Evolutionary conservation across 2,329 filamentous ascomycete species (phyloP).

Genomic region (Cladorrhinum sp.): DNA sequence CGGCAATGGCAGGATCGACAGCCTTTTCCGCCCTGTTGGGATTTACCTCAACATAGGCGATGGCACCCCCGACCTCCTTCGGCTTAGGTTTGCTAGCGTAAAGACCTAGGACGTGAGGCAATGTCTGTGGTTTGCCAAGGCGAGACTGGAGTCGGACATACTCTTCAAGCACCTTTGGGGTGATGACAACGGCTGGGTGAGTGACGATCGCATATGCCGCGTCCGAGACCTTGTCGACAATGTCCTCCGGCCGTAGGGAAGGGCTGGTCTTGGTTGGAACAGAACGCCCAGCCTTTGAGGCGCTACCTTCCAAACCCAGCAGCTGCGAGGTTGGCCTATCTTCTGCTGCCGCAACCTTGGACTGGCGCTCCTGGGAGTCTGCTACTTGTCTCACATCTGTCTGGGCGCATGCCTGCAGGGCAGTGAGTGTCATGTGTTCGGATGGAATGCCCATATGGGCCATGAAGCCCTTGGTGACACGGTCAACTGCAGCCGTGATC

Average conservation of each 20-base stretch:
- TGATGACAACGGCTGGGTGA: conserved; percentile 77
- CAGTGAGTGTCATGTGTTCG: conserved; percentile 41
- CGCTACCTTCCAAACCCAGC: conserved; percentile 22
- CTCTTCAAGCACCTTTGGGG: conserved; percentile 63
- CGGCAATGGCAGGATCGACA: conserved; percentile 67
- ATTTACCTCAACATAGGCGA: conserved; percentile 60
- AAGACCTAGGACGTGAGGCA: conserved; percentile 76
- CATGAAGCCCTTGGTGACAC: conserved; percentile 43
- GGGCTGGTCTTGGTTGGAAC: conserved; percentile 2
- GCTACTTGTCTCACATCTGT: conserved; percentile 37
- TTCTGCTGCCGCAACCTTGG: conserved; percentile 33
- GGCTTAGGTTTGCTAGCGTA: conserved; percentile 82
- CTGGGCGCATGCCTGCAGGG: conserved; percentile 44
- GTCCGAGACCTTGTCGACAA: conserved; percentile 52
- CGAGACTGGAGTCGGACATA: conserved; percentile 77
- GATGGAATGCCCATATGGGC: conserved; percentile 44
- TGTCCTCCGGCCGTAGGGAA: conserved; percentile 32
- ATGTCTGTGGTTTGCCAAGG: conserved; percentile 68
- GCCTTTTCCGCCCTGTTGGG: conserved; percentile 69
- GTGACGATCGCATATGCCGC: conserved; percentile 67
- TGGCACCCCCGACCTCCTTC: conserved; percentile 53
- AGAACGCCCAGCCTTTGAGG: conserved; percentile 16
- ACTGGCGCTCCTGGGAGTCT: conserved; percentile 41
- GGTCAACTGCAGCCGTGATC: conserved; percentile 41
- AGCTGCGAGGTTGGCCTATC: conserved; percentile 33